A percentile compares a stretch with the other conserved stretches of the same genome.
phyloP scores from a whole-genome alignment of 202 grass and related monocot species.

The Hordeum pubiflorum region DNA sequence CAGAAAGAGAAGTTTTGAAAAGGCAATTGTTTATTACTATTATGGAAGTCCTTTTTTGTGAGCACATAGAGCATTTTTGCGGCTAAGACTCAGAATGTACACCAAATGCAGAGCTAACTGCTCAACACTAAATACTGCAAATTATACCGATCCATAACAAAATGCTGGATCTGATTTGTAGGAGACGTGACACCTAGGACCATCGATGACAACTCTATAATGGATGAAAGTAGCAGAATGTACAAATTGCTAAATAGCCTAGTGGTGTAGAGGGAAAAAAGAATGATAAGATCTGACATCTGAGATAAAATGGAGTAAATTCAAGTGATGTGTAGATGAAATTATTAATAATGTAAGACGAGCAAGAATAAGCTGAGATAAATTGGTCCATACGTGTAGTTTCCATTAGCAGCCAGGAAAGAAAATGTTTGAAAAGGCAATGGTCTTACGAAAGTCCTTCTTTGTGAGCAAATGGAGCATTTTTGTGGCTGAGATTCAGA shows the following conservation, averaged over 20 bases:
- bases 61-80: not conserved
- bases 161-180: not conserved
- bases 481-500: not conserved
- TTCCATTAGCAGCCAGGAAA: not conserved
- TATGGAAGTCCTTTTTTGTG: not conserved
- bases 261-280: not conserved
- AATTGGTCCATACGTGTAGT: not conserved
- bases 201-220: not conserved
- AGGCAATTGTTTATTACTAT: not conserved
- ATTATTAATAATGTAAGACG: not conserved
- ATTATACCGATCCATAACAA: not conserved
- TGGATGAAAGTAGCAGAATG: too few species aligned
- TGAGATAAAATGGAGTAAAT: too few species aligned
- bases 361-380: not conserved
- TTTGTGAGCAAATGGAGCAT: not conserved
- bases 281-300: not conserved
- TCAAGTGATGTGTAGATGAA: not conserved
- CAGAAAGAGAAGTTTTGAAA: not conserved
- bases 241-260: not conserved
- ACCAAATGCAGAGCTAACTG: not conserved
- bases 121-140: not conserved
- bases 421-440: not conserved
- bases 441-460: not conserved
- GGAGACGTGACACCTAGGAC: not conserved
- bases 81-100: not conserved